Base-by-base conservation (phyloP, 2,329 filamentous ascomycete species). In the Alternaria sp. region DNA sequence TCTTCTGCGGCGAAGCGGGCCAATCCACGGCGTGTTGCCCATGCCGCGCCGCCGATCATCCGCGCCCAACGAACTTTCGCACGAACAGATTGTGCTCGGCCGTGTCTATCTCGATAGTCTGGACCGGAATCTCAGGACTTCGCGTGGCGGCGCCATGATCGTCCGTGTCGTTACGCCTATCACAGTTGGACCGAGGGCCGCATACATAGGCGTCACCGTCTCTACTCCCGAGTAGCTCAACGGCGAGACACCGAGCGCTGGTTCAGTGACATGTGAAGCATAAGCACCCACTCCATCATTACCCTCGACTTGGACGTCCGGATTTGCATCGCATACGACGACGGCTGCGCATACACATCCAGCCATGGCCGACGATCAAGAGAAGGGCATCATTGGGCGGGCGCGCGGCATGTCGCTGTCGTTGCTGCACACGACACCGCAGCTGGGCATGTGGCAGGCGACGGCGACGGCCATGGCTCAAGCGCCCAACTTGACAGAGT, bases 391-490 rank as follows among this genome's bases (percentile, higher is more conserved):
- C 19, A 19, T 67, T 23, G 66, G 68, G 17, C 64, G 68, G 19
- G 66, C 68, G 8, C 75, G 77, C 17, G 63, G 74, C 19, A 72
- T 72, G 15, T 78, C 77, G 19, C 59, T 76, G 32, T 77, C 72
- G 58, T 57, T 77, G 32, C 72, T 78, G 52, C 76, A 81, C 36
- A 70, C 75, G 17, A 64, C 78, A 50, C 73, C 77, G 3, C 80
- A 80, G 19, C 71, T 75, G 4, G 80, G 81, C 54, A 80, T 81
- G 74, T 80, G 78, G 80, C 80, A 81, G 19, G 82, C 82, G 1
- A 80, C 81, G 2, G 81, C 77, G 17, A 75, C 69, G 12, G 75
- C 76, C 1, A 80, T 79, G 12, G 73, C 80, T 17, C 78, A 77
- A 66, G 81, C 81, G 26, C 81, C 81, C 1, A 80, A 81, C 2